Evolutionary conservation across 768 basidiomycete species (phyloP).

Genomic region (Pulveroboletus ravenelii): DNA sequence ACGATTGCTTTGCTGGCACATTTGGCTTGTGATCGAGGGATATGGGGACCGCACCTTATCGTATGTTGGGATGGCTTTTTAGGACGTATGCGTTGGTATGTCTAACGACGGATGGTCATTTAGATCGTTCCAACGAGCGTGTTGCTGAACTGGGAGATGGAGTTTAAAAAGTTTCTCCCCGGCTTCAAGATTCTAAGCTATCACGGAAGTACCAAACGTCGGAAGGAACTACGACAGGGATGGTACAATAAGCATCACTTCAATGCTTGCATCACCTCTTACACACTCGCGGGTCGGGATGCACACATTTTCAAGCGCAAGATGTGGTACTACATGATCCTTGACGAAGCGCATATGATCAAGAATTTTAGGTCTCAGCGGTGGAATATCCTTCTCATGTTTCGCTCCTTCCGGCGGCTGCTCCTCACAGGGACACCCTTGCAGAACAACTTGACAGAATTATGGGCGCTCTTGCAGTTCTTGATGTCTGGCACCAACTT

Average conservation of each 20-base stretch:
- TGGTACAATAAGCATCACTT: constrained; percentile 88
- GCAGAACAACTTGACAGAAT: constrained; percentile 92
- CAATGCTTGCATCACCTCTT: constrained; percentile 94
- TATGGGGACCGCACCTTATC: constrained; percentile 92
- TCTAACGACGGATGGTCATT: not conserved
- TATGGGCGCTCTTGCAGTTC: constrained; percentile 95
- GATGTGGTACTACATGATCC: constrained; percentile 92
- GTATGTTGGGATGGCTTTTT: constrained; percentile 33
- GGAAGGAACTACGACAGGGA: constrained; percentile 84
- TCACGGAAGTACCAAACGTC: constrained; percentile 83
- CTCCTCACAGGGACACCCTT: constrained; percentile 94
- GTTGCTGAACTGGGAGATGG: constrained; percentile 93
- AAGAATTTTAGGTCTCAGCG: constrained; percentile 94
- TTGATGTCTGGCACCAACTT: constrained; percentile 87
- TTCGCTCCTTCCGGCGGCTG: constrained; percentile 79
- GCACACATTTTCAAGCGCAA: constrained; percentile 90
- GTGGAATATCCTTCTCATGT: constrained; percentile 89
- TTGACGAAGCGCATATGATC: constrained; percentile 97
- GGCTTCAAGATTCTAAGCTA: constrained; percentile 86
- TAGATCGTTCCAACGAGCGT: constrained; percentile 91
- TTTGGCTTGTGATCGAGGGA: constrained; percentile 83
- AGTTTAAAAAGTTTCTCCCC: constrained; percentile 93
- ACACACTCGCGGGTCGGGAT: constrained; percentile 87
- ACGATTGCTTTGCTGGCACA: constrained; percentile 93
- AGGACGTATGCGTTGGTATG: not conserved